These are phyloP conservation scores for Furcasterigmium sp. DNA, from an alignment of 2,329 filamentous ascomycete genomes.

Conservation along the genomic window DNA sequence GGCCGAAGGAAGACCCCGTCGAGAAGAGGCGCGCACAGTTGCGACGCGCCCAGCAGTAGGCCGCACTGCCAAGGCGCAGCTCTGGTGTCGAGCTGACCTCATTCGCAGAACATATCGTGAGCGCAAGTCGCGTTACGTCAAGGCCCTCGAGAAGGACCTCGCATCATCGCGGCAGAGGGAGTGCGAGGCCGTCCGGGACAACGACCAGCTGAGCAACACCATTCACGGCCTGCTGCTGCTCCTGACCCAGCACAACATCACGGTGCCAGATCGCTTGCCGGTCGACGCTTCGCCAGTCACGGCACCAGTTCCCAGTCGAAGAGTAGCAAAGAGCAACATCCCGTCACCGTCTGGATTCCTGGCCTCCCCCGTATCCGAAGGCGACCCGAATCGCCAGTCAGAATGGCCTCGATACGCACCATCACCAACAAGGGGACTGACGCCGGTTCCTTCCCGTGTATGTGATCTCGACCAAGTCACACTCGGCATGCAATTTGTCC, in stretches of 20 bases:
- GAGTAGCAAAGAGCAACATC: neutral
- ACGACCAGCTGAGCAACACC: neutral
- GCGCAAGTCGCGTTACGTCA: constrained; percentile 21
- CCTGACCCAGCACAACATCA: constrained; percentile 12
- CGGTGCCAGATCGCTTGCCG: no score
- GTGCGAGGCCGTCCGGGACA: constrained; percentile 9
- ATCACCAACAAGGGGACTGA: no score
- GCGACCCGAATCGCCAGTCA: neutral
- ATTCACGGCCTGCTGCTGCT: constrained; percentile 10
- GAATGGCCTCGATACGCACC: no score
- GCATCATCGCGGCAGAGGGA: constrained; percentile 10
- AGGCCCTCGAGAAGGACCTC: constrained; percentile 19
- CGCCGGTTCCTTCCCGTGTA: constrained; percentile 7
- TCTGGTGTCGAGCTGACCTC: neutral
- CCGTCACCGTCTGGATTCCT: neutral
- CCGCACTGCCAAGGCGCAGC: neutral
- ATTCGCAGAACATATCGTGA: constrained; percentile 20
- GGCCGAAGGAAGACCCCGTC: constrained; percentile 17
- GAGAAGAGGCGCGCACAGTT: constrained; percentile 20
- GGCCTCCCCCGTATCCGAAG: neutral
- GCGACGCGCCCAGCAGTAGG: constrained; percentile 21
- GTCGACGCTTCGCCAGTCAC: neutral
- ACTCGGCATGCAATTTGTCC: constrained; percentile 26
- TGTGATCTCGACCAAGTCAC: constrained; percentile 16
- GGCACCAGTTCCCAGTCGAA: neutral